Conservation (phyloP, 1,284 basidiomycete species). For the Entoloma clypeatum region DNA sequence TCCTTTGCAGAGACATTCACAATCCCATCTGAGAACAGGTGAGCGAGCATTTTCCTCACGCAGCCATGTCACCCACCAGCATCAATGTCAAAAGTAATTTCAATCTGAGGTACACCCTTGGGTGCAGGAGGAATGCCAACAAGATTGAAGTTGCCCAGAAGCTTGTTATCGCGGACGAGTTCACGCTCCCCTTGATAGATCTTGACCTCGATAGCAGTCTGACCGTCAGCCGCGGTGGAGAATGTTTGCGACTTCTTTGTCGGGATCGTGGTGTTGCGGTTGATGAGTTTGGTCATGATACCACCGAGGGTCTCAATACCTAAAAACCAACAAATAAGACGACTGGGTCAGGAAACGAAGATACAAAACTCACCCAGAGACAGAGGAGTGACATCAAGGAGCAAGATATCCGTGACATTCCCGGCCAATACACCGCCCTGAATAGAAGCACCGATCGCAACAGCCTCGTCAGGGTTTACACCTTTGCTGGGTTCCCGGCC, state of each 20-base stretch:
- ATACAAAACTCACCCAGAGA: conserved; percentile 64
- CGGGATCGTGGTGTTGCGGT: conserved; percentile 97
- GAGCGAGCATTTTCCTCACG: conserved; percentile 1
- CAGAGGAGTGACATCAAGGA: conserved; percentile 94
- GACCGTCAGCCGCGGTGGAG: conserved; percentile 96
- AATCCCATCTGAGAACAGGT: conserved; percentile 67
- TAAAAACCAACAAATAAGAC: conserved; percentile 16
- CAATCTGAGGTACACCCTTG: conserved; percentile 97
- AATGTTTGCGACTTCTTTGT: conserved; percentile 99
- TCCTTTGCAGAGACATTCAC: conserved; percentile 97
- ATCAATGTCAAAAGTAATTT: conserved; percentile 99
- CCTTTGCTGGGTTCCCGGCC: conserved; percentile 96
- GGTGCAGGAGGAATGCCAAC: conserved; percentile 96
- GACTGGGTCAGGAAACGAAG: not conserved
- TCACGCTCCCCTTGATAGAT: conserved; percentile 99
- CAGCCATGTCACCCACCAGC: conserved; percentile 56
- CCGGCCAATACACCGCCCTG: conserved; percentile 96
- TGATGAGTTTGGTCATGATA: conserved; percentile 96
- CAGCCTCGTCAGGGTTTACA: conserved; percentile 96
- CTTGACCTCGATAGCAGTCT: conserved; percentile 96
- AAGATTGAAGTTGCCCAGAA: conserved; percentile 99
- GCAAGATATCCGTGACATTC: conserved; percentile 93
- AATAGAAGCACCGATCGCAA: conserved; percentile 90
- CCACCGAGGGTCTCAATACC: conserved; percentile 97
- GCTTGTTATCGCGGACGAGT: conserved; percentile 95